These are phyloP conservation scores for Ramaria sp. DNA, from an alignment of 768 basidiomycete genomes.

Conservation along the genomic window DNA sequence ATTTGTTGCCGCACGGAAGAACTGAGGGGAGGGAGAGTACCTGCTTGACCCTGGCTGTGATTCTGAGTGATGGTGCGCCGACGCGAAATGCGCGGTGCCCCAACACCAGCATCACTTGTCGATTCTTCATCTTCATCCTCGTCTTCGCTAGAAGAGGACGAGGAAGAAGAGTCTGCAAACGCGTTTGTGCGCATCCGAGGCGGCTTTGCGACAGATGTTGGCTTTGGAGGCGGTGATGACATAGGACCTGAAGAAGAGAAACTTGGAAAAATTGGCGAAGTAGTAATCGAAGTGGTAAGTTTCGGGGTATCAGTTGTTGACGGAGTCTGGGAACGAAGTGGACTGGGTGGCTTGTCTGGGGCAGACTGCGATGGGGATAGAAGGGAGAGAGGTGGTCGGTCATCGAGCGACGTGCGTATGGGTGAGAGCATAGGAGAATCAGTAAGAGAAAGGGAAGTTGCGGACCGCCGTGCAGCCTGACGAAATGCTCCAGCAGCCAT, in stretches of 20 bases:
- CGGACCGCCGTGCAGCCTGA: constrained; percentile 4
- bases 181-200: neutral
- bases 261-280: neutral
- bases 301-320: neutral
- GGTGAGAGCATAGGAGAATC: constrained; percentile 7
- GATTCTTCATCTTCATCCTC: constrained; percentile 4
- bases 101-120: neutral
- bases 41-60: neutral
- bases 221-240: neutral
- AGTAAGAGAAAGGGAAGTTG: constrained; percentile 1
- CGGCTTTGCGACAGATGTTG: neutral
- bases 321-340: constrained; percentile 34
- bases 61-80: neutral
- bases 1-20: neutral
- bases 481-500: constrained; percentile 5
- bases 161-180: neutral
- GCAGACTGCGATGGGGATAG: neutral
- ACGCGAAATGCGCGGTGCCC: neutral
- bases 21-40: neutral
- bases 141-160: neutral
- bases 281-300: neutral
- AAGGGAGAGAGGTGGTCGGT: constrained; percentile 14
- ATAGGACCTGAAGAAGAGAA: neutral
- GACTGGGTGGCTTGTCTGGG: constrained; percentile 13
- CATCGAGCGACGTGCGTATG: constrained; percentile 18